Evolutionary conservation across 805 yeast genomes (phyloP), one percentile per base, ranked within the genome.

Genomic region (Yamadazyma phyllophila): DNA sequence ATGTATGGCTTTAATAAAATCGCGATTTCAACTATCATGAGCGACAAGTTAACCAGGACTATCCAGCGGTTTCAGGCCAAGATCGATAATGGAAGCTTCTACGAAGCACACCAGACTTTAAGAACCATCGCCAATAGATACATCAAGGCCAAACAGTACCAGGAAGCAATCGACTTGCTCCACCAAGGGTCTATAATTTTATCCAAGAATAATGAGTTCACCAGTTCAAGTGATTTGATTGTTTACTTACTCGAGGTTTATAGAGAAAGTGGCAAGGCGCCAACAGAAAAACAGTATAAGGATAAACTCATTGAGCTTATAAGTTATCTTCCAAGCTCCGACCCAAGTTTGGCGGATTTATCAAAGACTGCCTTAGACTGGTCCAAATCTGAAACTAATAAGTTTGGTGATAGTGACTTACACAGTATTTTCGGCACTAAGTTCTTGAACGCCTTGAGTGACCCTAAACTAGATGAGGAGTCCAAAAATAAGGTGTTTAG

Each of bases 71-170:
- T 85, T 67, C 79, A 82, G 58, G 76, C 72, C 36, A 83, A 86
- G 56, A 84, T 92, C 51, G 78, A 76, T 41, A 76, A 76, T 41
- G 88, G 88, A 2, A 86, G 90, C 45, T 89, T 76, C 67, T 92
- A 92, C 62, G 99, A 94, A 62, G 98, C 98, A 0, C 97, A 92
- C 62, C 98, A 94, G 65, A 91, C 96, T 0, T 75, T 94, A 42
- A 74, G 97, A 58, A 89, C 98, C 5, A 86, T 92, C 44, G 87
- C 88, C 35, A 90, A 90, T 54, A 76, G 99, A 60, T 85, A 87
- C 59, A 84, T 86, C 36, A 80, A 87, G 51, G 61, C 82, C 17
- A 80, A 81, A 49, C 80, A 84, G 48, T 88, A 77, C 61, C 69
- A 66, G 2, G 83, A 85, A 33, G 96, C 97, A 8, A 74, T 81